Evolutionary conservation across 2,329 filamentous ascomycete genomes (phyloP), one percentile per base, ranked within the genome.

Genomic region (Decorospora gaudefroyi): DNA sequence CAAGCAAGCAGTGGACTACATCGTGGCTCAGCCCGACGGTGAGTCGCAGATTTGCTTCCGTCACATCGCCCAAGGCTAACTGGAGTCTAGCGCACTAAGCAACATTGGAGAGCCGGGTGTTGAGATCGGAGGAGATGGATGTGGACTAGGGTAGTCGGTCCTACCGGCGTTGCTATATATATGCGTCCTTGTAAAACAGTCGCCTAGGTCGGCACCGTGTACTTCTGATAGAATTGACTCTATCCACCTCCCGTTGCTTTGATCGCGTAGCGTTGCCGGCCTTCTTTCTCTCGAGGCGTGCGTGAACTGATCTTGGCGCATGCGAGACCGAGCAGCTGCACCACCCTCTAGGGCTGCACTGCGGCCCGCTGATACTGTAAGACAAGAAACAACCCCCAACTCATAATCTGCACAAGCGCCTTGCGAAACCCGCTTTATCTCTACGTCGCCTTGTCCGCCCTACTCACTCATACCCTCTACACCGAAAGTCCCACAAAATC

Each of bases 1-100:
- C 65, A 88, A 93, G 75, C 88, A 96, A 81, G 91, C 91, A 62
- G 89, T 96, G 59, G 85, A 91, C 72, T 96, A 96, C 80, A 96
- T 96, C 77, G 74, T 90, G 69, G 84, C 83, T 75, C 90, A 96
- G 79, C 91, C 91, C 67, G 90, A 96, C 75, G 91, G 90, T 81
- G 83, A 81, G 85, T 30, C 11, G 19, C 22, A 32, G 23, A 12
- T 25, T 4, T 82, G 49, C 55, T 18, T 43, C 6, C 18, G 34
- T 13, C 10, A 4, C 19, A 26, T n/a, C n/a, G 4, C 7, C 8
- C 4, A 16, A 29, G 28, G 29, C 68, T 69, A 57, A 69, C 34
- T 38, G 22, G 8, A 6, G 5, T 15, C 26, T 21, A 71, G 69
- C 69, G 52, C 68, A 71, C 61, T 71, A 61, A 55, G 53, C 42